Conservation (phyloP, 2,329 filamentous ascomycete species). For the Colletotrichum costaricense region DNA sequence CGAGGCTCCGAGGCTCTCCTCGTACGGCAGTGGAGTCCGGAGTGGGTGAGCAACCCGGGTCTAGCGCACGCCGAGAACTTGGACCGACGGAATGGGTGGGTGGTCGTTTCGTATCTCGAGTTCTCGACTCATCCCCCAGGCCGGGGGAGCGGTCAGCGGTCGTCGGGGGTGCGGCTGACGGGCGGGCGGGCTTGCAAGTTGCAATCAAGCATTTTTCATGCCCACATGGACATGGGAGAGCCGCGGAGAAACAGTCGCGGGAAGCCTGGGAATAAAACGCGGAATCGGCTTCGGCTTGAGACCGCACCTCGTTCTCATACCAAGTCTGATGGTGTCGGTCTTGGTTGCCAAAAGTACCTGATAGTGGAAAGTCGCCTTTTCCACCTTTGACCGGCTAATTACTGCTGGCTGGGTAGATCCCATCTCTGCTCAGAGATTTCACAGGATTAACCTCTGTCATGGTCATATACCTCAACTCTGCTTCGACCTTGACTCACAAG, state of each 20-base stretch:
- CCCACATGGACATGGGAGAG: background rate
- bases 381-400: background rate
- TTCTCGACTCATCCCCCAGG: background rate
- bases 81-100: background rate
- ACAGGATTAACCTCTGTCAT: background rate
- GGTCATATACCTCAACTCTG: background rate
- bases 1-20: background rate
- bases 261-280: background rate
- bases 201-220: background rate
- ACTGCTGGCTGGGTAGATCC: background rate
- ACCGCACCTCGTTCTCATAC: background rate
- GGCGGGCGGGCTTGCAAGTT: too few species aligned
- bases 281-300: background rate
- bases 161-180: background rate
- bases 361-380: background rate
- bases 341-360: background rate
- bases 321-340: background rate
- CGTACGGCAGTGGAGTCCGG: slow-evolving; percentile 4
- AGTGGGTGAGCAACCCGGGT: background rate
- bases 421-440: background rate
- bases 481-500: background rate
- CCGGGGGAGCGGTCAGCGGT: background rate
- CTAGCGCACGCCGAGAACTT: slow-evolving; percentile 14
- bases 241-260: background rate
- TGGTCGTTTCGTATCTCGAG: slow-evolving; percentile 4